These are phyloP conservation scores for Clarireedia homoeocarpa DNA, from an alignment of 2,329 filamentous ascomycete species.

Conservation along the genomic window DNA sequence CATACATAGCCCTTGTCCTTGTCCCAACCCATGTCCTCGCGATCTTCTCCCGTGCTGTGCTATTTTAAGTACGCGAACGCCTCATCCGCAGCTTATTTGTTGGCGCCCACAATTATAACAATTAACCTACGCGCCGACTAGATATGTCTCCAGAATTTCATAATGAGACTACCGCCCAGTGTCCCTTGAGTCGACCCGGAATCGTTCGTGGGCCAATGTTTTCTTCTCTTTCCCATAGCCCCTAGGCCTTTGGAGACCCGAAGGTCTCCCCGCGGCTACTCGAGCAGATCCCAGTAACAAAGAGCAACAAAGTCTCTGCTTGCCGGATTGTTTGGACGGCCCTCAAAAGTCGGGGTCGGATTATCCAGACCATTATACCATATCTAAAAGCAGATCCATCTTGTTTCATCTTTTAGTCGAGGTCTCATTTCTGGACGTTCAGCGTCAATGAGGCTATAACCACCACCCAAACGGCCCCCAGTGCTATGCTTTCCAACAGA, in stretches of 20 bases:
- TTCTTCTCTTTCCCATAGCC: background rate
- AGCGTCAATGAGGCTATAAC: constrained; percentile 9
- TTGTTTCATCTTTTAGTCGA: constrained; percentile 8
- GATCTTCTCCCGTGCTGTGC: constrained; percentile 1
- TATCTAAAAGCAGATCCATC: constrained; percentile 7
- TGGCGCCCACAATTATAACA: constrained; percentile 3
- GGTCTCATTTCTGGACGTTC: constrained; percentile 9
- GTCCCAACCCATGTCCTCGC: background rate
- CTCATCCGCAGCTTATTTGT: constrained; percentile 9
- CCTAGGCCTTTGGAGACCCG: constrained; percentile 6
- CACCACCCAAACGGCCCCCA: constrained; percentile 6
- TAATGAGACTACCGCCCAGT: constrained; percentile 11
- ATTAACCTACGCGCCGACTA: constrained; percentile 6
- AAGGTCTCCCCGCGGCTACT: constrained; percentile 3
- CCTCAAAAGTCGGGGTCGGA: constrained; percentile 4
- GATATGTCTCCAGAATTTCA: constrained; percentile 6
- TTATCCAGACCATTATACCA: background rate
- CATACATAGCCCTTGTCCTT: background rate
- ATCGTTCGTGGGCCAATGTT: constrained; percentile 2
- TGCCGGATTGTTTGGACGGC: background rate
- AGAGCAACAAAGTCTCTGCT: constrained; percentile 2
- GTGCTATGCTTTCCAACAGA: constrained; percentile 6
- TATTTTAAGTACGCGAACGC: constrained; percentile 10
- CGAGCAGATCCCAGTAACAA: background rate
- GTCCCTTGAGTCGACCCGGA: constrained; percentile 2